These are phyloP conservation scores for Penicillium silybi DNA, from an alignment of 495 filamentous ascomycete genomes.

Conservation along the genomic window DNA sequence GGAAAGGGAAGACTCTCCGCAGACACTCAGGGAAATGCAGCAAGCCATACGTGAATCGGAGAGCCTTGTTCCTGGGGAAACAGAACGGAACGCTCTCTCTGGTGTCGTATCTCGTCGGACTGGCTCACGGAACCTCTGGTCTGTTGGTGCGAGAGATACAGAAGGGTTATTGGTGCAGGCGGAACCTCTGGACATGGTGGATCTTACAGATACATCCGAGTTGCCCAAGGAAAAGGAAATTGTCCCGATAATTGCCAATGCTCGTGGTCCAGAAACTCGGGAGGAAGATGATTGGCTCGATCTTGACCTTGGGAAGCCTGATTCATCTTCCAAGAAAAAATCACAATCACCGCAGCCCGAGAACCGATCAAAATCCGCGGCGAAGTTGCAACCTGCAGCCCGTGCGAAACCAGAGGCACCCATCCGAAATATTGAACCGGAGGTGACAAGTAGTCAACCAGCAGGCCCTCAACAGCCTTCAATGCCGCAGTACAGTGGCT, in stretches of 20 bases:
- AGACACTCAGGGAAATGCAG: constrained; percentile 63
- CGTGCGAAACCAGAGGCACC: not conserved
- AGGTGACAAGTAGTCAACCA: not conserved
- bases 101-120: constrained; percentile 20
- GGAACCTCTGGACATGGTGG: constrained; percentile 54
- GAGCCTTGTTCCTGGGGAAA: constrained; percentile 3
- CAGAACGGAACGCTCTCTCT: not conserved
- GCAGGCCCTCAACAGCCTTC: constrained; percentile 8
- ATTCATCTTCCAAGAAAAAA: constrained; percentile 4
- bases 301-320: constrained; percentile 30
- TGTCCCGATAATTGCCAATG: not conserved
- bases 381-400: not conserved
- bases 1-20: constrained; percentile 69
- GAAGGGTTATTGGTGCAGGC: constrained; percentile 57
- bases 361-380: not conserved
- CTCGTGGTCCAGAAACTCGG: not conserved
- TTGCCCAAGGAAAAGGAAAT: not conserved
- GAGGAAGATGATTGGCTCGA: constrained; percentile 26
- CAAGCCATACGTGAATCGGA: constrained; percentile 64
- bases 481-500: constrained; percentile 61
- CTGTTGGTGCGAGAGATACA: constrained; percentile 59
- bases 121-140: constrained; percentile 55
- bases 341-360: not conserved
- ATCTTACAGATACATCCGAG: constrained; percentile 30
- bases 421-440: not conserved